These are phyloP conservation scores for Ophiostoma ips DNA, from an alignment of 2,329 filamentous ascomycete genomes.

Conservation along the genomic window DNA sequence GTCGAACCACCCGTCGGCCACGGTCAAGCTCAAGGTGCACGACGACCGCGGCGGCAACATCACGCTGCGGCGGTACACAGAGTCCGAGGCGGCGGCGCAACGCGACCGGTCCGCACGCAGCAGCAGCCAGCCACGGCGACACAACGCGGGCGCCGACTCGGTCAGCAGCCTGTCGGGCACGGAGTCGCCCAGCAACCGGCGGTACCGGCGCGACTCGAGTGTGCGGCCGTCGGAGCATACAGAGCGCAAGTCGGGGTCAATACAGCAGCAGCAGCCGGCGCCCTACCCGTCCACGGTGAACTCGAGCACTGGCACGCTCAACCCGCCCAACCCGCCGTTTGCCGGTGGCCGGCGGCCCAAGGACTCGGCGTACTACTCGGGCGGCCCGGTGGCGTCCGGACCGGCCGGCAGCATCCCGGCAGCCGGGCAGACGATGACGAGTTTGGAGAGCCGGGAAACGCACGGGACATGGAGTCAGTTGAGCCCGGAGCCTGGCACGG, in stretches of 20 bases:
- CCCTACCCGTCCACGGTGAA: not conserved
- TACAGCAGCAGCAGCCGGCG: not conserved
- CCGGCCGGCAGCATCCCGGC: slow-evolving; percentile 26
- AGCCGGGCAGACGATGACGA: slow-evolving; percentile 32
- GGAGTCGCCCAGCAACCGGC: slow-evolving; percentile 35
- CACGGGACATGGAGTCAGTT: slow-evolving; percentile 42
- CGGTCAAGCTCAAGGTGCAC: slow-evolving; percentile 44
- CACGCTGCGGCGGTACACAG: slow-evolving; percentile 46
- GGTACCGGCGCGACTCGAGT: slow-evolving; percentile 42
- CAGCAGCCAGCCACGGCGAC: slow-evolving; percentile 23
- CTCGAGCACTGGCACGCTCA: slow-evolving; percentile 25
- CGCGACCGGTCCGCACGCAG: slow-evolving; percentile 23
- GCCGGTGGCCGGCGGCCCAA: slow-evolving; percentile 38
- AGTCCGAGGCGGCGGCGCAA: slow-evolving; percentile 37
- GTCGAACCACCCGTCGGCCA: slow-evolving; percentile 33
- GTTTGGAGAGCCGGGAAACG: slow-evolving; percentile 29
- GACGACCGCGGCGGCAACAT: slow-evolving; percentile 47
- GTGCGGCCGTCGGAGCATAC: slow-evolving; percentile 28
- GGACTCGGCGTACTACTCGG: slow-evolving; percentile 49
- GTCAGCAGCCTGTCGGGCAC: slow-evolving; percentile 42
- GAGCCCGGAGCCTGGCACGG: slow-evolving; percentile 25
- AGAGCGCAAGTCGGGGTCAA: not conserved
- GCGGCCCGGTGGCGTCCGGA: slow-evolving; percentile 24
- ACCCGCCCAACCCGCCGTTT: slow-evolving; percentile 43
- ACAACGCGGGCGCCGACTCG: slow-evolving; percentile 25